Base-by-base conservation (phyloP, 257 asterid genomes). In the Knoxia roxburghii region DNA sequence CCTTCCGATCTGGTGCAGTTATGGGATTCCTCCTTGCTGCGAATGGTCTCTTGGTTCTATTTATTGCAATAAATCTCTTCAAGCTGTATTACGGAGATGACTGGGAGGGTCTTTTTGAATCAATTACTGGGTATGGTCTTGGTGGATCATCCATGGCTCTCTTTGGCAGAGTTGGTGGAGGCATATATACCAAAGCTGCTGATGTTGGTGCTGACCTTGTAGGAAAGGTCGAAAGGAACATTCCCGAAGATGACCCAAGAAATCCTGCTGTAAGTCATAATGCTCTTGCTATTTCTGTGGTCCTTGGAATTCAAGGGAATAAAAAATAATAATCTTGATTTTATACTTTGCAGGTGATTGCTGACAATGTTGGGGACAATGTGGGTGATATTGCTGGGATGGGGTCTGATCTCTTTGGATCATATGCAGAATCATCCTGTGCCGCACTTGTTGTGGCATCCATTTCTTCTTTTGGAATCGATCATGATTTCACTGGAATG, bases 331-430 rank as follows among this genome's bases (percentile, higher is more conserved):
- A 15, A 3, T 51, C 12, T 40, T 2, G 23, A 7, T 37, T 1
- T 3, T 53, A 68, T 69, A 68, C 67, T 73, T 56, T 73, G 72
- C 87, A 89, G 96, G 96, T 91, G 81, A 89, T 91, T 73, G 98
- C 98, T 63, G 96, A 91, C 73, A 89, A 91, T 51, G 96, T 91
- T 67, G 97, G 97, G 61, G 97, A 91, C 68, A 91, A 91, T 72
- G 98, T 91, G 24, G 98, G 98, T 67, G 98, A 91, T 77, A 91
- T 91, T 80, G 98, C 96, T 71, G 98, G 98, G 68, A 81, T 81
- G 85, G 85, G 85, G 11, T 81, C 85, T 72, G 85, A 81, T 78
- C 83, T 81, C 59, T 81, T 81, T 65, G 85, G 85, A 23, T 81
- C 85, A 51, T 81, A 77, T 75, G 83, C 85, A 53, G 85, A 81